phyloP scores from a whole-genome alignment of 2,329 filamentous ascomycete species.

The Sordariomycetes sp. region DNA sequence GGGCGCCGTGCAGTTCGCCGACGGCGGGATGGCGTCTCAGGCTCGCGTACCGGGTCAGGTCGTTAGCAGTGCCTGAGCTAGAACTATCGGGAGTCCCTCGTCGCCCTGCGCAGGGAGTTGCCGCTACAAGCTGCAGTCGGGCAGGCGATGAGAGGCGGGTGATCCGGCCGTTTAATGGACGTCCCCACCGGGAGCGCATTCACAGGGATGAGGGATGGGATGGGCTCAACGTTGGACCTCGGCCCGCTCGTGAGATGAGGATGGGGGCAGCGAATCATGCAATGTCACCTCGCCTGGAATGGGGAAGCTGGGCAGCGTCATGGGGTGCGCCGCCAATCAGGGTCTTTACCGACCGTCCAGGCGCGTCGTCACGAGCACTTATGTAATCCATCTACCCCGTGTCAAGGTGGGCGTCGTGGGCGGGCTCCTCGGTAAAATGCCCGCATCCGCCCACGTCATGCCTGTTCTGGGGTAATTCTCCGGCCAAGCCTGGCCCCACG shows the following conservation, averaged over 20 bases:
- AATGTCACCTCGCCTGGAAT: neutral
- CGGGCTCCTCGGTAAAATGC: neutral
- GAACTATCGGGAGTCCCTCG: too few relatives aligned
- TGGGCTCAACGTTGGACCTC: neutral
- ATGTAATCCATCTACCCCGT: neutral
- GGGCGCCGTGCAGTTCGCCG: too few relatives aligned
- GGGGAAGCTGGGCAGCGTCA: neutral
- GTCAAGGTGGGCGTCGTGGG: neutral
- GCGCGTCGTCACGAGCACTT: neutral
- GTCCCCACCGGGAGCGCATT: neutral
- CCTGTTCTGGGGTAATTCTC: neutral
- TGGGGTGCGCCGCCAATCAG: neutral
- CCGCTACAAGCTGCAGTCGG: neutral
- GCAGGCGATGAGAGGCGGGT: neutral
- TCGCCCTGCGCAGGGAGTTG: neutral
- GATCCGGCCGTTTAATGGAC: neutral
- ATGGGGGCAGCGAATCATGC: neutral
- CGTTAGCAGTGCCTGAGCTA: too few relatives aligned
- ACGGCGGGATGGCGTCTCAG: too few relatives aligned
- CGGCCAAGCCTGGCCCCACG: neutral
- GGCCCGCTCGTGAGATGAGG: neutral
- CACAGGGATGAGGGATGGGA: neutral
- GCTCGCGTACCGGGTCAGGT: too few relatives aligned
- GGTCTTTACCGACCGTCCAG: neutral
- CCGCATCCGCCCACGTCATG: neutral